Conservation (phyloP, 2,329 filamentous ascomycete species). For the Neocatenulostroma microsporum region DNA sequence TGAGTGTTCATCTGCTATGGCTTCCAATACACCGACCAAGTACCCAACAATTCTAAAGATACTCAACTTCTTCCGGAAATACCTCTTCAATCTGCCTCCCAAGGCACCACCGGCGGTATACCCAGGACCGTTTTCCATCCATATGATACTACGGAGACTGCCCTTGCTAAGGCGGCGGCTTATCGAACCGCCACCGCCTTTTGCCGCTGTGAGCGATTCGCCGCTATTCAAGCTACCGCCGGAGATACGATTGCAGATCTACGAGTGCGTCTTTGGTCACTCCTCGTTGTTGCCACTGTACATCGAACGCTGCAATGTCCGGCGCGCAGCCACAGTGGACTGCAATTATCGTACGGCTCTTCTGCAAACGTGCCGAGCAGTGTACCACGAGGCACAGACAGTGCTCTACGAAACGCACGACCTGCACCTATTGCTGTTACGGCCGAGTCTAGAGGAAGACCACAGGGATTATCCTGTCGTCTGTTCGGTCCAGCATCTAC, state of each 20-base stretch:
- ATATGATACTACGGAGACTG: background rate
- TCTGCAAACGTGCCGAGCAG: background rate
- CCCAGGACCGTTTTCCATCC: no score
- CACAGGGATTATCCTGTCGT: background rate
- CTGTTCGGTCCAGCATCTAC: background rate
- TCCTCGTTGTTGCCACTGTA: background rate
- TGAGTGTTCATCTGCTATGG: no score
- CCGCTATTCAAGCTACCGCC: background rate
- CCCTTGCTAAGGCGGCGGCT: background rate
- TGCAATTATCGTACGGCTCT: no score
- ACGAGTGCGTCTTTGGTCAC: background rate
- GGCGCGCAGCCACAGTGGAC: background rate
- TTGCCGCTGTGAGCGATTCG: background rate
- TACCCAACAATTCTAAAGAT: background rate
- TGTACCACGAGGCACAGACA: background rate
- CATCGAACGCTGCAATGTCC: slow-evolving; percentile 1
- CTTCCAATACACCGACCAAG: background rate
- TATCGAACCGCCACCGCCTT: background rate
- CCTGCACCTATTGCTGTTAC: background rate
- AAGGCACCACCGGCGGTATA: no score
- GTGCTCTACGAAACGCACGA: background rate
- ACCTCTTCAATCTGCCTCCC: no score
- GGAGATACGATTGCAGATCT: background rate
- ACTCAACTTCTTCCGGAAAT: background rate
- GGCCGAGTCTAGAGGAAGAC: background rate